Evolutionary conservation across 345 rosid species (phyloP).

Genomic region (Aquilaria malaccensis): DNA sequence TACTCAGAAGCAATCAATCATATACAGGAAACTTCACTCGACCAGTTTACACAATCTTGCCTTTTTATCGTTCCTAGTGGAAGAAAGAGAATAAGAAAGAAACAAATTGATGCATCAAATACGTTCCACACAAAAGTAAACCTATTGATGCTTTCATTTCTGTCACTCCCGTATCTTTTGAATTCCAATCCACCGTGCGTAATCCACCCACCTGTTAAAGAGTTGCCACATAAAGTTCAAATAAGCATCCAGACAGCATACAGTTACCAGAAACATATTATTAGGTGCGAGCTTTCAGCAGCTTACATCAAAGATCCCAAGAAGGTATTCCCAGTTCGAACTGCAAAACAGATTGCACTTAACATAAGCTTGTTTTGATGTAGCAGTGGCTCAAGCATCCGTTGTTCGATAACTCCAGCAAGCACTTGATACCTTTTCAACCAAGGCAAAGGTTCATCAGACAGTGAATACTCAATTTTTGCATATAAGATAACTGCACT

Average conservation of each 20-base stretch:
- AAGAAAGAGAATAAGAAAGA: too few relatives aligned
- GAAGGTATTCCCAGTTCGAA: slow-evolving; percentile 80
- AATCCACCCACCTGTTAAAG: slow-evolving; percentile 73
- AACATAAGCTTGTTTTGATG: slow-evolving; percentile 52
- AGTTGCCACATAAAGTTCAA: not conserved
- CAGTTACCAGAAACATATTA: not conserved
- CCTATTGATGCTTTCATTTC: too few relatives aligned
- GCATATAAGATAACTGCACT: not conserved
- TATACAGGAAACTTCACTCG: too few relatives aligned
- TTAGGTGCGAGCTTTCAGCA: slow-evolving; percentile 2
- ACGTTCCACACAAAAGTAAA: too few relatives aligned
- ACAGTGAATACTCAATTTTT: too few relatives aligned
- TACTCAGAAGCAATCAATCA: too few relatives aligned
- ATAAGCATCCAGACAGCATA: not conserved
- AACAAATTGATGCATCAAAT: too few relatives aligned
- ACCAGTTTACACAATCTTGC: too few relatives aligned
- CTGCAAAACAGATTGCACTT: slow-evolving; percentile 54
- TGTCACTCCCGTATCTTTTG: slow-evolving; percentile 31
- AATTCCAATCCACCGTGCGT: slow-evolving; percentile 56
- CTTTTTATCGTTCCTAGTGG: too few relatives aligned
- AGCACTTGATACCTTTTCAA: slow-evolving; percentile 60
- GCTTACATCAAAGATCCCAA: slow-evolving; percentile 70
- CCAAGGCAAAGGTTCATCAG: too few relatives aligned
- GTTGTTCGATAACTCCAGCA: slow-evolving; percentile 68
- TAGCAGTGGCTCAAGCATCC: slow-evolving; percentile 59